Base-by-base conservation (phyloP, 2,329 filamentous ascomycete genomes). In the Trichocomaceae sp. region DNA sequence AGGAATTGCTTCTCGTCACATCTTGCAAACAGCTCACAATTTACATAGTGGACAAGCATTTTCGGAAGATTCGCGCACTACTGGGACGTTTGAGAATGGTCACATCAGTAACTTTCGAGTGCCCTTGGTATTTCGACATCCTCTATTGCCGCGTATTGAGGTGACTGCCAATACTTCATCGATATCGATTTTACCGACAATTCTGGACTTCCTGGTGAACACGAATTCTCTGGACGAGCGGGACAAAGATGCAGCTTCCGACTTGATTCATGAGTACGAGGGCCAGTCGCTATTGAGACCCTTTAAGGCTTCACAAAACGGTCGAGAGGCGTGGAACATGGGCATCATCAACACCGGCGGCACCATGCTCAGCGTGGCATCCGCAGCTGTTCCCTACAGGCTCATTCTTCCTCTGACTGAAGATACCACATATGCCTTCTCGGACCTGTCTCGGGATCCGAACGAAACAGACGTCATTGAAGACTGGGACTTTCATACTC, bases 381-480 rank as follows among this genome's bases (percentile, higher is more conserved):
- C 79, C 75, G 60, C 96, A 85, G 90, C 84, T 84, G 63, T 89
- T 90, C 76, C 70, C 41, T 70, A 80, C 95, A 57, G 78, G 80
- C 58, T 91, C 85, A 61, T 64, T 13, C 84, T 96, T 52, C 84
- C 88, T 5, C 84, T 92, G 63, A 81, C 88, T 64, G 88, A 95
- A 68, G 87, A 89, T 51, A 87, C 77, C 7, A 61, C 63, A 26
- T 71, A 64, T 57, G 57, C 61, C 31, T 75, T 75, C 60, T 70
- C 69, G 1, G 61, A 73, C 31, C 59, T 67, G 5, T 60, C 61
- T 1, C 59, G 57, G 5, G 71, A 74, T 52, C 69, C 72, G 1
- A 56, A 67, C 29, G 72, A 74, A 56, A 33, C 62, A 1, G 42
- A 68, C 8, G 59, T 64, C 1, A 57, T 71, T 5, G 67, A 68